Conservation (phyloP, 805 yeast genomes). For the Ogataea corticis region DNA sequence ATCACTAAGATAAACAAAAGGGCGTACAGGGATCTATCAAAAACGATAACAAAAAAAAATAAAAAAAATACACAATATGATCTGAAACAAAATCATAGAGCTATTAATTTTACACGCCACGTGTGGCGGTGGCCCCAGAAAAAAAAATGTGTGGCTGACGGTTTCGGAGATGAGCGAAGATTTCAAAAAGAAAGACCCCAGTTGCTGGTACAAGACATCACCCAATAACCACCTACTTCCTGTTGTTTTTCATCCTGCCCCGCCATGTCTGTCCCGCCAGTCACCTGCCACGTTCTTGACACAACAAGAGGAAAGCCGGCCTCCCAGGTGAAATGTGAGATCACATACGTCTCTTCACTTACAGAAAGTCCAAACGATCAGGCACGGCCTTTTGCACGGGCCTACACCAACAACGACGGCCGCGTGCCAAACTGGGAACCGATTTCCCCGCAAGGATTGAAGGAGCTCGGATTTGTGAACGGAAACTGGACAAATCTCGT, state of each 20-base stretch:
- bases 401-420: conserved; percentile 78
- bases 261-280: conserved; percentile 45
- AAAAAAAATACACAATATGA: too few species aligned
- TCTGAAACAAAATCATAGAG: too few species aligned
- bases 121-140: neutral
- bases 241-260: neutral
- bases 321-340: conserved; percentile 63
- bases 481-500: conserved; percentile 45
- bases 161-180: conserved; percentile 7
- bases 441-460: conserved; percentile 31
- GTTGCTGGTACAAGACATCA: neutral
- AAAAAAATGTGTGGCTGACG: neutral
- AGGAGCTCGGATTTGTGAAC: conserved; percentile 15
- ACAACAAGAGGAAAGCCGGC: conserved; percentile 87
- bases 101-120: too few species aligned
- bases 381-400: conserved; percentile 56
- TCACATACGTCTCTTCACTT: conserved; percentile 41
- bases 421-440: conserved; percentile 66
- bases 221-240: neutral
- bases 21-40: too few species aligned
- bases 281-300: conserved; percentile 89
- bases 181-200: neutral
- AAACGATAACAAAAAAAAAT: too few species aligned
- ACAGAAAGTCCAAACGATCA: conserved; percentile 7
- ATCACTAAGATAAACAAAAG: too few species aligned